Base-by-base conservation (phyloP, 768 basidiomycete species). In the Tremella fuciformis region DNA sequence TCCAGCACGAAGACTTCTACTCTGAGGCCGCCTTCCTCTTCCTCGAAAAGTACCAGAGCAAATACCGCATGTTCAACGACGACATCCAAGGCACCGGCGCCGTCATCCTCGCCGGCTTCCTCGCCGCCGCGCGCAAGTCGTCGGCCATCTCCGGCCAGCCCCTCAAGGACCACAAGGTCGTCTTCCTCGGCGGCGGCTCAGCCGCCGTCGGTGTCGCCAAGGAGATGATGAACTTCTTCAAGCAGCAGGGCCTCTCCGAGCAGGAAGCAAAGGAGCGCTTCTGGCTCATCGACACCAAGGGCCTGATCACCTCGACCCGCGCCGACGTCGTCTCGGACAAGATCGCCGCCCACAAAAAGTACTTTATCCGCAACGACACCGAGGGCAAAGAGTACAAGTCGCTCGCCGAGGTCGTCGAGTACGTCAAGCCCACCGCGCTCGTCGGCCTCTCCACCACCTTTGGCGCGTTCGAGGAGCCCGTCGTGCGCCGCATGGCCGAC, bases 31-130 rank as follows among this genome's bases (percentile, higher is more conserved):
- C 92, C 0, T 96, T 96, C 80, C 79, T 83, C 53, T 92, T 89
- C 77, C 84, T 94, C 26, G 83, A 86, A 40, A 80, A 83, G 41
- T 91, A 86, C 80, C 84, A 88, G 56, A 77, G 85, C 62, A 81
- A 84, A 53, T 91, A 88, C 73, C 85, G 85, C 21, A 80, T 88
- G 34, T 91, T 91, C 81, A 91, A 91, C 72, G 91, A 94, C 65
- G 90, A 93, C 71, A 90, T 92, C 64, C 89, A 91, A 73, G 86
- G 83, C 42, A 97, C 92, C 1, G 92, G 91, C 18, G 88, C 89
- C 26, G 91, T 94, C 66, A 88, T 94, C 39, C 84, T 97, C 52
- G 86, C 53, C 6, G 93, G 93, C 3, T 87, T 94, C 79, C 74
- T 92, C 68, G 91, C 90, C 66, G 93, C 92, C 39, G 89, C 89